Conservation (phyloP, 2,329 filamentous ascomycete species). For the Parastagonospora nodorum region DNA sequence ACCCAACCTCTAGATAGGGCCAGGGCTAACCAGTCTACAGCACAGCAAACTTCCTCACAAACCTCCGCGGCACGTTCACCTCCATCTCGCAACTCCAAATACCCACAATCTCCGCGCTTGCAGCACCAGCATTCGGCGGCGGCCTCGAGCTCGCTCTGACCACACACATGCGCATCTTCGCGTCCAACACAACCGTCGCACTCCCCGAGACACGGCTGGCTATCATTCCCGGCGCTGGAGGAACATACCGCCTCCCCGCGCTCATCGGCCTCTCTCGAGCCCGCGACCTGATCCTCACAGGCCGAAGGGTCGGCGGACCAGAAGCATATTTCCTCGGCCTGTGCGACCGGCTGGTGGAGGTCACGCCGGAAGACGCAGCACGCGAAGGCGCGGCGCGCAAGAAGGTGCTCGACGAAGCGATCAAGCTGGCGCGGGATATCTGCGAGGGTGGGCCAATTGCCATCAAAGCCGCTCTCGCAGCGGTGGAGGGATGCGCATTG, state of each 20-base stretch:
- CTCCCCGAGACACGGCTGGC: conserved; percentile 91
- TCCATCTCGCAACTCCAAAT: conserved; percentile 77
- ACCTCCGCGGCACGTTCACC: conserved; percentile 76
- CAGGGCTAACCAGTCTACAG: conserved; percentile 53
- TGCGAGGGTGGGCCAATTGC: conserved; percentile 89
- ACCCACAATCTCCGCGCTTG: conserved; percentile 87
- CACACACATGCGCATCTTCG: conserved; percentile 86
- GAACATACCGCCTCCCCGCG: conserved; percentile 82
- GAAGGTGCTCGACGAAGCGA: conserved; percentile 74
- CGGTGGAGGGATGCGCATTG: conserved; percentile 69
- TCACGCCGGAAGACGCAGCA: conserved; percentile 63
- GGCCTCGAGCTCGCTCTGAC: conserved; percentile 91
- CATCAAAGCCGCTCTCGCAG: conserved; percentile 76
- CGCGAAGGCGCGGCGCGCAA: conserved; percentile 63
- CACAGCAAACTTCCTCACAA: conserved; percentile 76
- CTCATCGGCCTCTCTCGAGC: conserved; percentile 81
- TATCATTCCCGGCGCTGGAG: conserved; percentile 93
- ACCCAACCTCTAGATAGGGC: not conserved
- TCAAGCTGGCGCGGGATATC: conserved; percentile 80
- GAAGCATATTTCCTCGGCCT: conserved; percentile 93
- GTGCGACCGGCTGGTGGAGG: conserved; percentile 86
- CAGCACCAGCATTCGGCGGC: conserved; percentile 85
- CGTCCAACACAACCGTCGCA: conserved; percentile 76
- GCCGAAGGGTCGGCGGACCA: conserved; percentile 77
- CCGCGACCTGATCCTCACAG: conserved; percentile 89